Evolutionary conservation across 768 basidiomycete species (phyloP).

Genomic region (Suillus fuscotomentosus): DNA sequence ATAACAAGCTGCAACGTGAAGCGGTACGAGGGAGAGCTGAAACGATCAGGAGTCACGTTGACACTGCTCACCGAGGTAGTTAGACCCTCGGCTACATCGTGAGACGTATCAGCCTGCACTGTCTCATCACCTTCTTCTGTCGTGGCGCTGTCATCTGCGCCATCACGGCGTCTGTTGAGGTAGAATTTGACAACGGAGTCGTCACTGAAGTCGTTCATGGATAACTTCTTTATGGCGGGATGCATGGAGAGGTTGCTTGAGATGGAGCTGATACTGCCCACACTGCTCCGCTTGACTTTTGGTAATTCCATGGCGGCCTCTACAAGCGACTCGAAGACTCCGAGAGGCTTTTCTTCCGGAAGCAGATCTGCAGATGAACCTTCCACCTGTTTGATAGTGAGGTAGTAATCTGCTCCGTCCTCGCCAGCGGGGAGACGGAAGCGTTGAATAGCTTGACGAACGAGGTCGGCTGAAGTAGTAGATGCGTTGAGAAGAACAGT

Average conservation of each 20-base stretch:
- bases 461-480: conserved; percentile 81
- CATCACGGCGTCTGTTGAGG: conserved; percentile 62
- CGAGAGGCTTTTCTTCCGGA: conserved; percentile 77
- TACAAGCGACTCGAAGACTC: conserved; percentile 83
- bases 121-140: conserved; percentile 46
- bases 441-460: conserved; percentile 91
- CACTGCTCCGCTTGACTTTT: conserved; percentile 89
- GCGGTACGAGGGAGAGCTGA: conserved; percentile 78
- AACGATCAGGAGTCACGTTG: conserved; percentile 65
- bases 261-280: conserved; percentile 93
- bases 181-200: conserved; percentile 98
- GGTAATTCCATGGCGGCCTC: conserved; percentile 79
- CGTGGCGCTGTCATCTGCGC: conserved; percentile 44
- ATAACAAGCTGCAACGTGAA: conserved; percentile 89
- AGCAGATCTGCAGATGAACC: conserved; percentile 77
- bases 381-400: conserved; percentile 92
- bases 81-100: conserved; percentile 28
- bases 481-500: conserved; percentile 89
- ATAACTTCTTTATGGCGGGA: conserved; percentile 90
- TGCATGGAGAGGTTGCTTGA: conserved; percentile 91
- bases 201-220: conserved; percentile 98
- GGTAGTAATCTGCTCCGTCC: conserved; percentile 66
- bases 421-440: conserved; percentile 77
- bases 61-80: conserved; percentile 26
- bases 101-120: conserved; percentile 35